Evolutionary conservation across 257 asterid species (phyloP), one percentile per base, ranked within the genome.

Genomic region (Forsythia viridissima): DNA sequence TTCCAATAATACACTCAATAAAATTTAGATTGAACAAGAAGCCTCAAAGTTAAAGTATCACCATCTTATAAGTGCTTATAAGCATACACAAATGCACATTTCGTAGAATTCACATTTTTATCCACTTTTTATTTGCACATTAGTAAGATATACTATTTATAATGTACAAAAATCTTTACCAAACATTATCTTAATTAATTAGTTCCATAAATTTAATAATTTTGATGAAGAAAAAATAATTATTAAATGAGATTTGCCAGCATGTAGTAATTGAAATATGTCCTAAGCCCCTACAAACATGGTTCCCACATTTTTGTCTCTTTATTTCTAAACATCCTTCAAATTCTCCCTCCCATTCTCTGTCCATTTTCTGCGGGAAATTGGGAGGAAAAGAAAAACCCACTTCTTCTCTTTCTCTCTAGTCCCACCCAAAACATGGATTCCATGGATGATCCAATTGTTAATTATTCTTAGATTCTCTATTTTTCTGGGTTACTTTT

Each of bases 351-450:
- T 68, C 40, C 83, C 86, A 68, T 73, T 74, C 78, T 72, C 55
- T 79, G 80, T 15, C 83, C 90, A 77, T 15, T 72, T 83, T 84
- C 73, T 65, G 77, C 86, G 87, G 82, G 75, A 72, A 76, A 66
- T 37, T 59, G 44, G 79, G 44, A 52, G 77, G 74, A 8, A 83
- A 83, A 48, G 76, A 77, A 70, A 59, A 8, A 72, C 40, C 61
- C 30, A 52, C 42, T 48, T 46, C 48, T 66, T 70, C 39, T 71
- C 76, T 66, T 24, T 76, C 36, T 44, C 75, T 74, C 68, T 70
- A 41, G 40, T 71, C 63, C 46, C 52, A 10, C 10, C 70, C 39
- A 6, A 63, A 63, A 9, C 38, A 63, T 63, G 18, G 70, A 63
- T 3, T 63, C 70, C 24, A 24, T 39, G 24, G 39, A 30, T 21